Evolutionary conservation across 148 eudicot genomes (phyloP).

Genomic region (Fagopyrum homotropicum): DNA sequence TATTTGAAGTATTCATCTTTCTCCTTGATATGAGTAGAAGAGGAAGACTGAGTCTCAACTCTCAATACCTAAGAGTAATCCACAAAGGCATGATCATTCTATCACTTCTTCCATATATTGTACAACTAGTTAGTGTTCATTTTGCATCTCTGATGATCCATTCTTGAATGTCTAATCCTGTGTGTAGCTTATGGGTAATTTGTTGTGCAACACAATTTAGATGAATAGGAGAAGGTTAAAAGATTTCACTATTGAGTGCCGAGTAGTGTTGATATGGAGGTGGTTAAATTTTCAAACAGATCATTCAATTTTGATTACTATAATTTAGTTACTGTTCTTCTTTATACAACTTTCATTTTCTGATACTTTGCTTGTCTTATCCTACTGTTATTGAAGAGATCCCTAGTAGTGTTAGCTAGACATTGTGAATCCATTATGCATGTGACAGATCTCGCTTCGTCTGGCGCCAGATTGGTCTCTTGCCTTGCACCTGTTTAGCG

Average conservation of each 20-base stretch:
- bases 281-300: neutral
- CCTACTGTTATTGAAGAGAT: neutral
- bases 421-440: neutral
- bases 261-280: constrained; percentile 6
- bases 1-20: neutral
- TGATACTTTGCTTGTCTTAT: neutral
- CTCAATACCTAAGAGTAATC: neutral
- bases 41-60: neutral
- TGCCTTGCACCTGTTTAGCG: neutral
- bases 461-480: neutral
- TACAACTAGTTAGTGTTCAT: neutral
- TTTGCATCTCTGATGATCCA: constrained; percentile 1
- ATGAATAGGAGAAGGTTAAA: neutral
- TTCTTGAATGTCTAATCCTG: neutral
- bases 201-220: constrained; percentile 4
- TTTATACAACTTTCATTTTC: neutral
- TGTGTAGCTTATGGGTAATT: neutral
- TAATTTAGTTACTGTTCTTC: neutral
- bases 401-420: neutral
- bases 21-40: neutral
- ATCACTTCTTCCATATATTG: neutral
- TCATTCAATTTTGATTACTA: constrained; percentile 9
- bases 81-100: neutral
- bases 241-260: neutral
- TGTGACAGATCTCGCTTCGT: neutral